Conservation (phyloP, 1,284 basidiomycete species). For the Fomitopsis schrenkii region DNA sequence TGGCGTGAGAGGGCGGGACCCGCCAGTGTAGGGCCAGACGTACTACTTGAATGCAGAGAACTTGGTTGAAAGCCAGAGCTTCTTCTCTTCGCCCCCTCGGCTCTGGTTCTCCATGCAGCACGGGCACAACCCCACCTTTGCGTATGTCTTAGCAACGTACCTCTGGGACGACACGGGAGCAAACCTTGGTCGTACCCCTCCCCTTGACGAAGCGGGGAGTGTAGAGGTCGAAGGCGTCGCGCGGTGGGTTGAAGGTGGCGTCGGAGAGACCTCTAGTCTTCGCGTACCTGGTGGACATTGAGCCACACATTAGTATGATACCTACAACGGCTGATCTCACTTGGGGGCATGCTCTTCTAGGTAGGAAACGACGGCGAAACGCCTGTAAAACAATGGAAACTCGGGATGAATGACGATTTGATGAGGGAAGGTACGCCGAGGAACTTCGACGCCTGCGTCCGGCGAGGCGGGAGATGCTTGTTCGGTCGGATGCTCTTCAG, state of each 20-base stretch:
- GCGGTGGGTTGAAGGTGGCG: conserved; percentile 55
- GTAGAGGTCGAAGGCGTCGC: conserved; percentile 61
- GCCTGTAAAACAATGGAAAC: conserved; percentile 59
- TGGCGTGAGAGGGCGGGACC: conserved; percentile 1
- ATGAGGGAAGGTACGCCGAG: conserved; percentile 46
- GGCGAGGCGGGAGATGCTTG: background rate
- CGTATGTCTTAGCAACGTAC: background rate
- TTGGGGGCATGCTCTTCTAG: conserved; percentile 26
- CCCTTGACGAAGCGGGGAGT: conserved; percentile 77
- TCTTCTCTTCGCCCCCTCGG: conserved; percentile 62
- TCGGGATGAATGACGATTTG: conserved; percentile 38
- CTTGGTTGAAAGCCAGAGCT: conserved; percentile 73
- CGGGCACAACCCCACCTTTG: conserved; percentile 64
- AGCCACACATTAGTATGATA: background rate
- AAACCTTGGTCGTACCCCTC: conserved; percentile 53
- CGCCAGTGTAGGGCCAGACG: conserved; percentile 7
- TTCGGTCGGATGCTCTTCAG: background rate
- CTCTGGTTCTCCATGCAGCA: conserved; percentile 61
- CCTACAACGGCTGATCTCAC: conserved; percentile 9
- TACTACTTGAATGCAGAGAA: conserved; percentile 80
- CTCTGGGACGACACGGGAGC: background rate
- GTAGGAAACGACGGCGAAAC: conserved; percentile 59
- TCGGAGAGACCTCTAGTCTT: conserved; percentile 30
- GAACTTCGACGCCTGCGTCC: background rate
- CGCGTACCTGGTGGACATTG: background rate